Percentiles rank a stretch among this genome's conserved stretches.
phyloP scores from a whole-genome alignment of 495 filamentous ascomycete genomes.

The Neurospora africana region DNA sequence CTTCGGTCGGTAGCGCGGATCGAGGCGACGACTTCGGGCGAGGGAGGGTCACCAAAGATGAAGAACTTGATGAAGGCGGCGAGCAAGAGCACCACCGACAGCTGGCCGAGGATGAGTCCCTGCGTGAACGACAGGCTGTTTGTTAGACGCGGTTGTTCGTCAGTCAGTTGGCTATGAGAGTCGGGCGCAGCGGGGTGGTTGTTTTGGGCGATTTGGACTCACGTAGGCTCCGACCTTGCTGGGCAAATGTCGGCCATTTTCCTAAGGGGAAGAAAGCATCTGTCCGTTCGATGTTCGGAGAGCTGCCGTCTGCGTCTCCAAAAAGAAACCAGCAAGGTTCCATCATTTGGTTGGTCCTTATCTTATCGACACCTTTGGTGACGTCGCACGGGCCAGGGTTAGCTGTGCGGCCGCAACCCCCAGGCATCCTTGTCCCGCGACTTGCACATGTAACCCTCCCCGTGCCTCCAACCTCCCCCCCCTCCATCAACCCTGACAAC shows the following conservation, averaged over 20 bases:
- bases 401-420: neutral
- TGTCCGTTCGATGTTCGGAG: neutral
- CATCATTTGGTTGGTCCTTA: neutral
- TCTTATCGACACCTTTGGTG: neutral
- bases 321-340: neutral
- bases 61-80: conserved; percentile 98
- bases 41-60: conserved; percentile 92
- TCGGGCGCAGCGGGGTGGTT: neutral
- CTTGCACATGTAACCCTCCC: neutral
- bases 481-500: neutral
- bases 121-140: conserved; percentile 78
- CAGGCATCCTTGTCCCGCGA: neutral
- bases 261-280: neutral
- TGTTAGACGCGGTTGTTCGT: conserved; percentile 21
- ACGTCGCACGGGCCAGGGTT: neutral
- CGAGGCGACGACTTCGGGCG: conserved; percentile 60
- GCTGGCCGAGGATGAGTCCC: conserved; percentile 85
- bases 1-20: conserved; percentile 59
- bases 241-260: conserved; percentile 27
- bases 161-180: conserved; percentile 1
- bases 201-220: conserved; percentile 9
- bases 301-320: neutral
- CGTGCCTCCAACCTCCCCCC: neutral
- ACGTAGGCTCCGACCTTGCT: conserved; percentile 37
- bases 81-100: conserved; percentile 80